Evolutionary conservation across 2,329 filamentous ascomycete genomes (phyloP), one percentile per base, ranked within the genome.

Genomic region (Trichoderma koningiopsis): DNA sequence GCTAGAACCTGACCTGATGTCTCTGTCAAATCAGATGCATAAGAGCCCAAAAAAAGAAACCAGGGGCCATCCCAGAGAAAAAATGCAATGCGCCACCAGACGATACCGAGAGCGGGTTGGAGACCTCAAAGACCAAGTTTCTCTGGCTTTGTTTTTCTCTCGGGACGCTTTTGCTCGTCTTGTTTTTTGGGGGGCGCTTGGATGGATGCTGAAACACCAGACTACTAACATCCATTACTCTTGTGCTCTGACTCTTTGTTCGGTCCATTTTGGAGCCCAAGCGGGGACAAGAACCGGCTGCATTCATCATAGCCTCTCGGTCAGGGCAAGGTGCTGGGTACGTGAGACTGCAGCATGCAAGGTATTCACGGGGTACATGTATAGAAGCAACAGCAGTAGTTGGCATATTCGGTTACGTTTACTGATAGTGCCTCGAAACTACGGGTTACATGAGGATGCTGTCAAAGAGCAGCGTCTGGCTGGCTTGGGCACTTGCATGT

Each of bases 1-100:
- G 49, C 61, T 55, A 52, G 61, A 52, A 65, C 58, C 58, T 49
- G 58, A 65, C 62, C 62, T 65, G 62, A 65, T 65, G 49, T 65
- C 62, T 55, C 56, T 65, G 62, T 57, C 62, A 49, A 49, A 49
- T 49, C 47, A 49, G 22, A 65, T 65, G 22, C 49, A 64, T 40
- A 52, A 49, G 22, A 55, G 52, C 52, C 52, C 52, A 55, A 57
- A 57, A 65, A 53, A 57, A 37, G 61, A 64, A 43, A 33, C 47
- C 65, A 68, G 56, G 57, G 65, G 57, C 16, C 40, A 57, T 33
- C 11, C 11, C n/a, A 19, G 14, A 13, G 24, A 47, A 40, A 43
- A 43, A 35, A 35, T 35, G 33, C 33, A 35, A 35, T 43, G 40
- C 40, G 33, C 27, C 27, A 49, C 40, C 16, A 59, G 29, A 33